These are phyloP conservation scores for Boletus pseudo-olivaceus DNA, from an alignment of 768 basidiomycete species.

Conservation along the genomic window DNA sequence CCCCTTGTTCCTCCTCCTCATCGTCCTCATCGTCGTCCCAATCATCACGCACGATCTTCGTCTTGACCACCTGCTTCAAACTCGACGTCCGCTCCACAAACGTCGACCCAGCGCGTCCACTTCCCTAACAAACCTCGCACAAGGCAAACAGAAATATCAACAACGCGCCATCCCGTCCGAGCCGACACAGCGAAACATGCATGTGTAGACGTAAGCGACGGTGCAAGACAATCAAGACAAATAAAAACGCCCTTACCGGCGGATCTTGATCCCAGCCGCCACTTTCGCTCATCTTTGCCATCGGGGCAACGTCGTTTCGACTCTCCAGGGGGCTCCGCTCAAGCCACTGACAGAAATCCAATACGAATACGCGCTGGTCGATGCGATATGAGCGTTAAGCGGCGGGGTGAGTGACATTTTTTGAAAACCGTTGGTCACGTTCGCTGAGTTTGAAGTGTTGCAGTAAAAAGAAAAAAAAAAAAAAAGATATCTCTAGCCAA, in stretches of 20 bases:
- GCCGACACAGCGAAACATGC: too few species aligned
- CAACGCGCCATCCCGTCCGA: background rate
- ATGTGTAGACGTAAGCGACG: slow-evolving; percentile 13
- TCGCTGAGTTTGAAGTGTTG: slow-evolving; percentile 23
- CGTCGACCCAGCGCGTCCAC: slow-evolving; percentile 1
- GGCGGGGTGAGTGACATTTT: background rate
- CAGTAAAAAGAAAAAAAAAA: too few species aligned
- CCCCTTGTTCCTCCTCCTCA: background rate
- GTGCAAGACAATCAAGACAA: background rate
- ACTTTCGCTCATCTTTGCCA: slow-evolving; percentile 13
- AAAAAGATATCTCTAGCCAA: too few species aligned
- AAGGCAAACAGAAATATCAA: background rate
- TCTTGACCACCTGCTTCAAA: background rate
- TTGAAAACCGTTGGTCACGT: background rate
- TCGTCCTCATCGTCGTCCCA: slow-evolving; percentile 59
- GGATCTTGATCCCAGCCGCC: slow-evolving; percentile 18
- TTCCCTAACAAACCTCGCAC: slow-evolving; percentile 2
- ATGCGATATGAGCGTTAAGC: background rate
- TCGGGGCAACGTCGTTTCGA: slow-evolving; percentile 2
- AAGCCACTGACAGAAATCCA: background rate
- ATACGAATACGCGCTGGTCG: background rate
- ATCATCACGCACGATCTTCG: slow-evolving; percentile 40
- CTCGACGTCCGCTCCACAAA: slow-evolving; percentile 1
- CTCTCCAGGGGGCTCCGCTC: background rate
- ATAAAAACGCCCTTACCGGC: slow-evolving; percentile 7